Conservation (phyloP, 768 basidiomycete species). For the Boletus rubroflammeus region DNA sequence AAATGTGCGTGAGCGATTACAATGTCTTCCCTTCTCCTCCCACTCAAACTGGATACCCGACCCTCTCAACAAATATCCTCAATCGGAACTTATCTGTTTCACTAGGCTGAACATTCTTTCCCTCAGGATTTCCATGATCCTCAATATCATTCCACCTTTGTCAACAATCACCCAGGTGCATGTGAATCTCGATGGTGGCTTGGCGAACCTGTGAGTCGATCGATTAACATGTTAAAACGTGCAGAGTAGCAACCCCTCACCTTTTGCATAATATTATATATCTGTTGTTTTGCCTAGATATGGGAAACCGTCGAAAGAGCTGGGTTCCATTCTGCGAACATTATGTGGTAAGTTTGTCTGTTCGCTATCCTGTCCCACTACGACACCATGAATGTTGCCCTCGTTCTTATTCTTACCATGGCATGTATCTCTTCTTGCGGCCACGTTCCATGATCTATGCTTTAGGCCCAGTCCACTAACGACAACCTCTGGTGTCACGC, state of each 20-base stretch:
- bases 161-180: constrained; percentile 55
- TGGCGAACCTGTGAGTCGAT: constrained; percentile 70
- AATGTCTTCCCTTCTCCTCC: neutral
- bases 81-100: neutral
- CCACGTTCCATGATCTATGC: neutral
- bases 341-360: constrained; percentile 71
- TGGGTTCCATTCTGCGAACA: constrained; percentile 71
- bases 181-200: constrained; percentile 76
- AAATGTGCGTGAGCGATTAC: constrained; percentile 50
- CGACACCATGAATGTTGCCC: neutral
- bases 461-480: constrained; percentile 14
- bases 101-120: neutral
- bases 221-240: neutral
- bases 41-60: neutral
- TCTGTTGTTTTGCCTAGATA: constrained; percentile 45
- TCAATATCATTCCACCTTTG: constrained; percentile 50
- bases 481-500: constrained; percentile 9
- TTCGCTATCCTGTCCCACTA: neutral
- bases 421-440: neutral
- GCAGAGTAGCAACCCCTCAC: neutral
- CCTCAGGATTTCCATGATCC: constrained; percentile 87
- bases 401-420: neutral
- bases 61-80: neutral
- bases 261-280: neutral
- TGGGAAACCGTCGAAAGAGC: constrained; percentile 83